These are phyloP conservation scores for Pseudopithomyces maydicus DNA, from an alignment of 2,329 filamentous ascomycete species.

Conservation along the genomic window DNA sequence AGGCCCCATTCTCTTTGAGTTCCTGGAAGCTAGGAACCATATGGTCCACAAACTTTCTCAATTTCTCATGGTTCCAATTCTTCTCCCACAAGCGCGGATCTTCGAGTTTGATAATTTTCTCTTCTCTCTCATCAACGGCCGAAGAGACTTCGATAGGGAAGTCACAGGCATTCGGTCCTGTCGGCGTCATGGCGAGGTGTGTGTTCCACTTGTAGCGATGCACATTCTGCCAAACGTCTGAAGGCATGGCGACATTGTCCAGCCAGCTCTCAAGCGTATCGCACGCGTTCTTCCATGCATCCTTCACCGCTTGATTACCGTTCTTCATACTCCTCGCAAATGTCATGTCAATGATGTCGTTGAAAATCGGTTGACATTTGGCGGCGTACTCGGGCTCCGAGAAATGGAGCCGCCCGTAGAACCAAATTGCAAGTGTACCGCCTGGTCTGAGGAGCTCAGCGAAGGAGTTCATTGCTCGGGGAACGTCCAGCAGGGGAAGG, in stretches of 20 bases:
- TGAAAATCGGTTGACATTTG: neutral
- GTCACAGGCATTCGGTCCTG: neutral
- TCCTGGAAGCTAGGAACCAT: neutral
- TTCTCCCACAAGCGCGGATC: neutral
- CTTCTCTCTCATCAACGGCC: too few species aligned
- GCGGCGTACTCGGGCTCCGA: neutral
- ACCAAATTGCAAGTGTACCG: conserved; percentile 3
- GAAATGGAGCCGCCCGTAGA: neutral
- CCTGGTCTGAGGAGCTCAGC: neutral
- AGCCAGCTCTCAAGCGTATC: neutral
- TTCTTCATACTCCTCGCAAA: neutral
- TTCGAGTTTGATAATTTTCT: neutral
- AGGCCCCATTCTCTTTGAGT: neutral
- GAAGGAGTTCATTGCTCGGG: neutral
- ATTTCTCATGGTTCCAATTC: neutral
- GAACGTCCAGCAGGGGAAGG: neutral
- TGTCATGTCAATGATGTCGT: neutral
- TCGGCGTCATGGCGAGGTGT: neutral
- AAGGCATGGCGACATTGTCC: neutral
- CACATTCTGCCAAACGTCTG: neutral
- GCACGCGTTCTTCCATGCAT: neutral
- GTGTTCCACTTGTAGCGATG: conserved; percentile 1
- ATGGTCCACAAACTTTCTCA: neutral
- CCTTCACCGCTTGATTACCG: neutral
- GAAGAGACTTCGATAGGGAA: neutral